Evolutionary conservation across 192 early-diverging fungal species (phyloP).

Genomic region (Coemansia erecta): DNA sequence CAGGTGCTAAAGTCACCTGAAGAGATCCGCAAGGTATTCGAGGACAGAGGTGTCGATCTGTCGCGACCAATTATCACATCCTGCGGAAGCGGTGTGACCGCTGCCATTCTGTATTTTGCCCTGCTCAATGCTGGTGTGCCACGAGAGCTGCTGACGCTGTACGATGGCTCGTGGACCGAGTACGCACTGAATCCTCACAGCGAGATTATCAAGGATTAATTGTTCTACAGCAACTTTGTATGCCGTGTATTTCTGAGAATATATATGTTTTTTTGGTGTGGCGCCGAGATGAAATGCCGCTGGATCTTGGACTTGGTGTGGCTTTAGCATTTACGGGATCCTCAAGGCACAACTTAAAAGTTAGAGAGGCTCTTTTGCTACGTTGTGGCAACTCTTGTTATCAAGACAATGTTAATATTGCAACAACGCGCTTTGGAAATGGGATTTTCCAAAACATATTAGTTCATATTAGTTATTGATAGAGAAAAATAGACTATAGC

Average conservation of each 20-base stretch:
- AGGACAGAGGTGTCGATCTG: conserved; percentile 64
- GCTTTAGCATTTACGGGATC: too few species aligned
- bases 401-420: not conserved
- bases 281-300: too few species aligned
- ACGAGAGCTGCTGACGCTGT: conserved; percentile 64
- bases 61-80: conserved; percentile 69
- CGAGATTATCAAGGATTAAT: conserved; percentile 60
- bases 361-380: too few species aligned
- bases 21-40: conserved; percentile 59
- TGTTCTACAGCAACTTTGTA: not conserved
- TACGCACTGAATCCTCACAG: conserved; percentile 72
- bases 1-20: conserved; percentile 47
- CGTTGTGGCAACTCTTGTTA: not conserved
- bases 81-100: conserved; percentile 89
- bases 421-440: too few species aligned
- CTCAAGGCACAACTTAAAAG: too few species aligned
- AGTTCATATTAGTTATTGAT: not conserved
- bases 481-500: conserved; percentile 8
- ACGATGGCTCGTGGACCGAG: conserved; percentile 92
- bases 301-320: too few species aligned
- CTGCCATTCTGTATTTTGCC: conserved; percentile 76
- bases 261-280: not conserved
- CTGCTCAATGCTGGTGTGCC: conserved; percentile 63
- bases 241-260: not conserved
- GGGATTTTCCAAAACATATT: too few species aligned